phyloP scores from a whole-genome alignment of 1,284 basidiomycete genomes.

The Cronartium quercuum region DNA sequence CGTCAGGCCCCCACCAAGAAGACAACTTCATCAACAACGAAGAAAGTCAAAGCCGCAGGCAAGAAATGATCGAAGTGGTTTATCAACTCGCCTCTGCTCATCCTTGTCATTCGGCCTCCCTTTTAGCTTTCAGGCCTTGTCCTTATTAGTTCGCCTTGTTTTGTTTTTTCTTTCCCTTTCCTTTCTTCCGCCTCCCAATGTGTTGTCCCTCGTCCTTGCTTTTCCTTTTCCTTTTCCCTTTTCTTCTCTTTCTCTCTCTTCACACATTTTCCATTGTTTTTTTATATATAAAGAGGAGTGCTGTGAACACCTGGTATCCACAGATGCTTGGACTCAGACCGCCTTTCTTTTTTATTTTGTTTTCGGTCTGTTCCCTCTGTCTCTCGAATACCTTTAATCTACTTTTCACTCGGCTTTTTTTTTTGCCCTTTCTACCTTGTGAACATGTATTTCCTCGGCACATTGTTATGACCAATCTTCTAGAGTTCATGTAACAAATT shows the following conservation, averaged over 20 bases:
- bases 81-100: too few species aligned
- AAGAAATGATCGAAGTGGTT: conserved; percentile 27
- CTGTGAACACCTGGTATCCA: background rate
- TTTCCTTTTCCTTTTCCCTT: background rate
- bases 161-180: background rate
- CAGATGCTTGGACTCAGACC: background rate
- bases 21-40: conserved; percentile 36
- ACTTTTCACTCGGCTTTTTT: background rate
- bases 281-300: background rate
- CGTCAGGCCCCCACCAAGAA: conserved; percentile 35
- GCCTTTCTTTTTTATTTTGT: background rate
- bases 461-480: conserved; percentile 6
- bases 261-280: background rate
- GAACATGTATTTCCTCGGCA: background rate
- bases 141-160: background rate
- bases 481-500: too few species aligned
- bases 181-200: too few species aligned
- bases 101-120: background rate
- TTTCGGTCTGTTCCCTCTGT: background rate
- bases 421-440: background rate
- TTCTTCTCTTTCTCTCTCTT: background rate
- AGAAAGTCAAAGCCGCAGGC: conserved; percentile 32
- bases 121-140: background rate
- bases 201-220: conserved; percentile 1
- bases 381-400: background rate